Evolutionary conservation across 352 stramenopile genomes (phyloP), one percentile per base, ranked within the genome.

Genomic region (Discostella stelligera): DNA sequence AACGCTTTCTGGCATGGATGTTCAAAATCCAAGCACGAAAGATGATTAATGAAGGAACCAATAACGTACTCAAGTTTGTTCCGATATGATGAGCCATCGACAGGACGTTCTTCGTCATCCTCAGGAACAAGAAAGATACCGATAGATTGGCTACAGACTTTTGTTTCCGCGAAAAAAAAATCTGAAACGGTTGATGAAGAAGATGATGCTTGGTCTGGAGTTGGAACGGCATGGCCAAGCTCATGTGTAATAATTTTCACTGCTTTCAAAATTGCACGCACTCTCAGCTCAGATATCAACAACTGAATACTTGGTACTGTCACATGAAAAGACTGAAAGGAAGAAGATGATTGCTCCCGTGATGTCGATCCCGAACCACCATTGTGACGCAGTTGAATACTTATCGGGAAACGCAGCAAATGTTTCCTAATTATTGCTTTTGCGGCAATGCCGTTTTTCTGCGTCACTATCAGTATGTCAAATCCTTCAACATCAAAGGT

Each of bases 1-100:
- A 80, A 55, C 32, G 74, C 55, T 74, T 67, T 66, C 59, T 69
- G 46, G 50, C 63, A 76, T 27, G 73, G 74, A 55, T 77, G 54
- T 49, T 74, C 46, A 21, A 79, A 62, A 65, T 86, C 79, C 37
- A 86, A 69, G 60, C 64, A 83, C 0, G 79, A 83, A 18, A 83
- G 60, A 62, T 83, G 74, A 52, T 53, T 71, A 21, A 82, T 37
- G 52, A 65, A 86, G 21, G 46, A 67, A 32, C 48, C 30, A 41
- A 82, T 48, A 56, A 71, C 77, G 37, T 74, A 52, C 74, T 80
- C 44, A 59, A 86, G 30, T 44, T 71, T 46, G 14, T 71, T 3
- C 58, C 53, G 66, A 32, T 59, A 30, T 8, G 25, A 50, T 65
- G 48, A 58, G 50, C 62, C 52, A 37, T 54, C 18, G 30, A n/a